Base-by-base conservation (phyloP, 805 yeast genomes). In the Saccharomycopsis sp. region DNA sequence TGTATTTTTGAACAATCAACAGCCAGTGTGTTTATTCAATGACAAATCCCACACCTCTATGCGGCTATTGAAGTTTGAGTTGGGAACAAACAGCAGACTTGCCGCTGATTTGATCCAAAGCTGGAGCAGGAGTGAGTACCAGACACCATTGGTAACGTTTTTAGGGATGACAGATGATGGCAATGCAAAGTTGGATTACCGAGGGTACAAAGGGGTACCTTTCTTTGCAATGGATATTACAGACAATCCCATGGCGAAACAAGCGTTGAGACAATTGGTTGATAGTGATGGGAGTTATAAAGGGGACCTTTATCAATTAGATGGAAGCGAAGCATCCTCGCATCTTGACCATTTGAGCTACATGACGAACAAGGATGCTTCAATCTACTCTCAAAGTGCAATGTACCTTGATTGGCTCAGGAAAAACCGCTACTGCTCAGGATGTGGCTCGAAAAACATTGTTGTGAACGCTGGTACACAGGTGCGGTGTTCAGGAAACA, bases 371-470 rank as follows among this genome's bases (percentile, higher is more conserved):
- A 43, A 42, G 9, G 80, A 79, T 38, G 80, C 87, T 1, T 73
- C 84, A 2, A 55, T 85, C 16, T 79, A 73, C 49, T 80, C 95
- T 2, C 92, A 87, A 53, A 87, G 84, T 0, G 74, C 77, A 44
- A 85, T 81, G 77, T 81, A 77, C 54, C 54, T 86, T 39, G 95
- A 88, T 58, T 88, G 96, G 96, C 63, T 83, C 38, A 58, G 61
- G 40, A 73, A 84, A 38, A 81, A 81, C 53, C 64, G 67, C 43
- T 80, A 68, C 59, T 88, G 97, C 56, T 86, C 89, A 5, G 89
- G 89, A 0, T 88, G 97, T 64, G 96, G 95, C 0, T 54, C 68
- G 0, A 59, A 55, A 32, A 74, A 76, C 16, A 63, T 73, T 9
- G 77, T 82, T 1, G 65, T 77, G 4, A 76, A 79, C 49, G 81